Evolutionary conservation across 1,284 basidiomycete species (phyloP).

Genomic region (Cerrena zonata): DNA sequence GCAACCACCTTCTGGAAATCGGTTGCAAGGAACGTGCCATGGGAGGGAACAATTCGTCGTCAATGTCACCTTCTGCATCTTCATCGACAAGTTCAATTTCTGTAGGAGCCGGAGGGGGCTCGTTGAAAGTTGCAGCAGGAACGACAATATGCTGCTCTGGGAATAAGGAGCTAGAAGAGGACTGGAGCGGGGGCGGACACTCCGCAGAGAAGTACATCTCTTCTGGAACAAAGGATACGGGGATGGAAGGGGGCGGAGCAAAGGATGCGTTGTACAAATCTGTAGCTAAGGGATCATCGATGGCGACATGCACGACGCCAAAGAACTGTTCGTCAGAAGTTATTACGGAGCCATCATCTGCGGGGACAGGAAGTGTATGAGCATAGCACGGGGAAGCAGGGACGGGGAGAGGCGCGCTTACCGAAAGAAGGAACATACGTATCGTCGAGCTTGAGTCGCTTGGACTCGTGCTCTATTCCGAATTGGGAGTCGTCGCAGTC

Average conservation of each 20-base stretch:
- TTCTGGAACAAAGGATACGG: not conserved
- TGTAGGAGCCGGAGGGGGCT: not conserved
- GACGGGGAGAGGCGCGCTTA: not conserved
- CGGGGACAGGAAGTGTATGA: not conserved
- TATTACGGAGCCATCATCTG: not conserved
- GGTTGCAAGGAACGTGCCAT: constrained; percentile 1
- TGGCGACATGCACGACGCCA: not conserved
- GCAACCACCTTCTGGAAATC: constrained; percentile 1
- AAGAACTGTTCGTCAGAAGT: not conserved
- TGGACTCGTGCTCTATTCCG: constrained; percentile 5
- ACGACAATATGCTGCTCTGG: not conserved
- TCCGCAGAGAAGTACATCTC: not conserved
- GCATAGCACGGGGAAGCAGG: not conserved
- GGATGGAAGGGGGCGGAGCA: not conserved
- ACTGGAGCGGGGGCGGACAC: not conserved
- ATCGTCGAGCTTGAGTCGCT: not conserved
- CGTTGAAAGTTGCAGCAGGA: not conserved
- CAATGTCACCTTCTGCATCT: not conserved
- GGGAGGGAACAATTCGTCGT: not conserved
- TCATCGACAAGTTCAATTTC: not conserved
- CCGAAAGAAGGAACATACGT: not conserved
- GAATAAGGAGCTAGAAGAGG: not conserved
- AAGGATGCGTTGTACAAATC: not conserved
- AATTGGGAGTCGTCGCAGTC: constrained; percentile 10
- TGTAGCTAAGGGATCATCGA: not conserved